A percentile compares a stretch with the other conserved stretches of the same genome.
phyloP scores from a whole-genome alignment of 1,284 basidiomycete species.

The Bondarzewia mesenterica region DNA sequence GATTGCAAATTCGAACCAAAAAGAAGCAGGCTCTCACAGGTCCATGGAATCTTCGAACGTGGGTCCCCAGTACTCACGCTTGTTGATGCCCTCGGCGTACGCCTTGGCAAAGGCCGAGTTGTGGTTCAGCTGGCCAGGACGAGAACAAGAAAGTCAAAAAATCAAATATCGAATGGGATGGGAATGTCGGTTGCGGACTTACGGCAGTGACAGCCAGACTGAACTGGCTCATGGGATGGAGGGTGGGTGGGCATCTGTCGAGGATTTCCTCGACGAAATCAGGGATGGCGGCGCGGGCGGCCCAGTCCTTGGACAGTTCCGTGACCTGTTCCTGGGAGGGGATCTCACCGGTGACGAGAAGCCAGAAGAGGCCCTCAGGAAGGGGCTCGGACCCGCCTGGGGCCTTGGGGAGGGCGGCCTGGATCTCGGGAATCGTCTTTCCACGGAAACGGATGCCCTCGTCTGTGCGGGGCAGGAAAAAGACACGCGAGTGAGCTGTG shows the following conservation, averaged over 20 bases:
- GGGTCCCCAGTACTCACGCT: constrained; percentile 97
- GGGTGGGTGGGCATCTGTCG: constrained; percentile 86
- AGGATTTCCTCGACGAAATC: constrained; percentile 91
- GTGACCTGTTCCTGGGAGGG: constrained; percentile 84
- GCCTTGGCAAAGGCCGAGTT: constrained; percentile 96
- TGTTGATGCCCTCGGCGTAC: constrained; percentile 87
- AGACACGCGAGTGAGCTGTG: background rate
- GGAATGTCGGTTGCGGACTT: constrained; percentile 22
- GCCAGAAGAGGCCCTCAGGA: constrained; percentile 94
- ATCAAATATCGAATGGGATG: constrained; percentile 1
- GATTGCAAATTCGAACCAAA: background rate
- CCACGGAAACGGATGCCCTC: constrained; percentile 97
- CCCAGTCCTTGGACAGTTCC: constrained; percentile 86
- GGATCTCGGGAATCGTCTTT: constrained; percentile 87
- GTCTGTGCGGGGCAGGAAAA: constrained; percentile 35
- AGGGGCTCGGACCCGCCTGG: constrained; percentile 87
- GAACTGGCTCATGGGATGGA: constrained; percentile 97
- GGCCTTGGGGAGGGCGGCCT: constrained; percentile 80
- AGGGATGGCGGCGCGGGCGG: constrained; percentile 81
- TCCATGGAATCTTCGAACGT: constrained; percentile 97
- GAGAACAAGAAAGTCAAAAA: constrained; percentile 1
- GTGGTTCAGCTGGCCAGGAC: constrained; percentile 73
- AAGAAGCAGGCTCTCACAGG: constrained; percentile 43
- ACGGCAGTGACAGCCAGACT: constrained; percentile 90
- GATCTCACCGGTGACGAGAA: constrained; percentile 88